Conservation (phyloP, 2,329 filamentous ascomycete genomes). For the Allantophomopsis cytisporea region DNA sequence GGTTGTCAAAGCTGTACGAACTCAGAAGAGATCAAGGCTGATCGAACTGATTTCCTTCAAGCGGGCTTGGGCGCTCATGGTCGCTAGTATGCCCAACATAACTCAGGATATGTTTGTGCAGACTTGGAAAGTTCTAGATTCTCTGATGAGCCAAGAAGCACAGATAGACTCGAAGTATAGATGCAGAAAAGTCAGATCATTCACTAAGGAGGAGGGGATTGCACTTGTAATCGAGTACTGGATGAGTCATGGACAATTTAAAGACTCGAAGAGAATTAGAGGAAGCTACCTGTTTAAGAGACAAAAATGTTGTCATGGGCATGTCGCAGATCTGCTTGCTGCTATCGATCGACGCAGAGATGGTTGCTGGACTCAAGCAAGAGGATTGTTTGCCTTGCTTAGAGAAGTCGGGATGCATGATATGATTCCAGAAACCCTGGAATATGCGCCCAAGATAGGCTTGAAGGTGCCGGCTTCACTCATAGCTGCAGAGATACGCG, state of each 20-base stretch:
- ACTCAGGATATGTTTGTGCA: conserved; percentile 1
- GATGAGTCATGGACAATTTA: conserved; percentile 6
- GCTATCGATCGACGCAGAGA: conserved; percentile 6
- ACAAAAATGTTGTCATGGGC: neutral
- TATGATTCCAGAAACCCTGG: neutral
- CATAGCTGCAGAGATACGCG: conserved; percentile 1
- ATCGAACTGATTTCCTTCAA: neutral
- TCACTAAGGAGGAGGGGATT: conserved; percentile 1
- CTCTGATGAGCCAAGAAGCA: neutral
- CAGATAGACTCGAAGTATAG: neutral
- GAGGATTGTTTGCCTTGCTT: neutral
- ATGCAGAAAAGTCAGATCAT: neutral
- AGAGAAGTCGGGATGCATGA: neutral
- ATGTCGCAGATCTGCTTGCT: conserved; percentile 4
- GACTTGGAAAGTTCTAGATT: neutral
- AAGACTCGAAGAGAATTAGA: conserved; percentile 2
- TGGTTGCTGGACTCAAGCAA: neutral
- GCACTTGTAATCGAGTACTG: conserved; percentile 8
- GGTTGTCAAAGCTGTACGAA: neutral
- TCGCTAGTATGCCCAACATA: neutral
- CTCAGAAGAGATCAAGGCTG: neutral
- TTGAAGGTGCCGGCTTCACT: conserved; percentile 1
- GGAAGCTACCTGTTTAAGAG: neutral
- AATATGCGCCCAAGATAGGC: neutral
- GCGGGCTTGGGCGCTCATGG: neutral